Evolutionary conservation across 768 basidiomycete genomes (phyloP), one percentile per base, ranked within the genome.

Genomic region (Sporobolomyces phaffii): DNA sequence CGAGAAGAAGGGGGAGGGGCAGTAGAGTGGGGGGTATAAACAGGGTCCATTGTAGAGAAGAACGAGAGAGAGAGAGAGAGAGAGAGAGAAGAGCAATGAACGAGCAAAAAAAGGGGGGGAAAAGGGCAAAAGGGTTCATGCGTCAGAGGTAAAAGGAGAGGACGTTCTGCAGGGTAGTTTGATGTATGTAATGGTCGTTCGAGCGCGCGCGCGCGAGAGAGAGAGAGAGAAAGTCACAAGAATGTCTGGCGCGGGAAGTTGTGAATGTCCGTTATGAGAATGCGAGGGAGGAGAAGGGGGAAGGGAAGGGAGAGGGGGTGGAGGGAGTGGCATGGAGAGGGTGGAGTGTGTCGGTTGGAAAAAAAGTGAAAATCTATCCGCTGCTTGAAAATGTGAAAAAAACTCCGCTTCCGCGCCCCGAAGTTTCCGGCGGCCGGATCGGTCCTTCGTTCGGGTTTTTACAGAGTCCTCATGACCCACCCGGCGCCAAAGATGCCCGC

Each of bases 31-130:
- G 7, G 33, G 44, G 24, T 20, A 28, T n/a, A n/a, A 7, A 59
- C 11, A 31, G 26, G 15, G 29, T n/a, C 13, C 22, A 43, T 20
- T 43, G 31, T 60, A 29, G 18, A 34, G 11, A 15, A 85, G 1
- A 88, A 41, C 40, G 89, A 69, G 91, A 89, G 11, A 90, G 90
- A 76, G 92, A 79, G 81, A 93, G 93, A 36, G 93, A 83, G 1
- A 93, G 81, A 34, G 91, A 77, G 20, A 93, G 83, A 66, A 94
- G 78, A 0, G 88, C 85, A 7, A 84, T 83, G 5, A 91, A 34
- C 92, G 93, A 0, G 83, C 80, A 71, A 89, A 81, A 0, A 90
- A n/a, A n/a, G n/a, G n/a, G n/a, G n/a, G n/a, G n/a, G n/a, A n/a
- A n/a, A n/a, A n/a, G n/a, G n/a, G n/a, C n/a, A n/a, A n/a, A n/a